Evolutionary conservation across 805 yeast species (phyloP).

Genomic region (Yarrowia hollandica): DNA sequence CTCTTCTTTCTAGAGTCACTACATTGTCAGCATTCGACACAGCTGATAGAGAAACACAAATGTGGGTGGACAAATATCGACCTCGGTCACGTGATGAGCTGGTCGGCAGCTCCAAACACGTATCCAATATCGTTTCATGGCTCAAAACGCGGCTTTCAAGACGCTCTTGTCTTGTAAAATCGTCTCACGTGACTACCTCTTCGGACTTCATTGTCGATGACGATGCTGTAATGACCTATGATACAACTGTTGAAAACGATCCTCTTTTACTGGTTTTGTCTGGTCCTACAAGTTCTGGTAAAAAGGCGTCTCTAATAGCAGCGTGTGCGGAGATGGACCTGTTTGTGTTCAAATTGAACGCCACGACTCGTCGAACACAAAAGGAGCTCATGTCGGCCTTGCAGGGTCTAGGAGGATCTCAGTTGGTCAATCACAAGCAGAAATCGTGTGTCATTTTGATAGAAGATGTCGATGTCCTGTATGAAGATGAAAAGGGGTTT

Average conservation of each 20-base stretch:
- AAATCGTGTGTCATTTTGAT: constrained; percentile 55
- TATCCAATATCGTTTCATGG: background rate
- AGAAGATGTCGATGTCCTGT: constrained; percentile 83
- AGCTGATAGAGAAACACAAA: background rate
- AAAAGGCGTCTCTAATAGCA: constrained; percentile 71
- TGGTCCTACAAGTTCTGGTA: constrained; percentile 78
- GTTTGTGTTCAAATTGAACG: constrained; percentile 77
- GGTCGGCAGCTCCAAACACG: background rate
- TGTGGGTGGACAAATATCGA: constrained; percentile 22
- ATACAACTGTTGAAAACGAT: background rate
- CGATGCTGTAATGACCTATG: background rate
- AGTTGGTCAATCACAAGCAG: constrained; percentile 57
- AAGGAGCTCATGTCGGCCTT: constrained; percentile 65
- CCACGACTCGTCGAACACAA: constrained; percentile 70
- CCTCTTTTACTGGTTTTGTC: constrained; percentile 43
- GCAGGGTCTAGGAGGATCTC: constrained; percentile 81
- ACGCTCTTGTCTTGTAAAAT: background rate
- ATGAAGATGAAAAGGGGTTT: constrained; percentile 73
- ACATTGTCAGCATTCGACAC: constrained; percentile 1
- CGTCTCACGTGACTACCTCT: background rate
- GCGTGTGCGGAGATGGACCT: constrained; percentile 62
- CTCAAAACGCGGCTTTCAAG: background rate
- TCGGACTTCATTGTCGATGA: constrained; percentile 13
- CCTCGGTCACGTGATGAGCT: background rate
- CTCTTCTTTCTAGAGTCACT: background rate